A percentile compares a stretch with the other conserved stretches of the same genome.
Evolutionary conservation across 345 rosid genomes (phyloP).

Genomic region (Carallia pectinifolia): DNA sequence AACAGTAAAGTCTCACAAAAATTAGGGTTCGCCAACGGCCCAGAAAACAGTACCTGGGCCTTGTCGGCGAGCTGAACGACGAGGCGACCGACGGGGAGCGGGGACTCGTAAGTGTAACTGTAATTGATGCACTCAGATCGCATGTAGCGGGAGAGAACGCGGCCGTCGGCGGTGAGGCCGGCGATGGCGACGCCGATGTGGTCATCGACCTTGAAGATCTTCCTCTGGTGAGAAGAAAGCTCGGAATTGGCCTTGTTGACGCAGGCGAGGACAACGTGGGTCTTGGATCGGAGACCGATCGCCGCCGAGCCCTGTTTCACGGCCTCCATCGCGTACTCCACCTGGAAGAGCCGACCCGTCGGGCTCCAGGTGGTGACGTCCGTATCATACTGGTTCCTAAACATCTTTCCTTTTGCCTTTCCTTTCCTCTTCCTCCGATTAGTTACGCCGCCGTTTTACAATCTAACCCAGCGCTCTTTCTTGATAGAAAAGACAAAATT

Average conservation of each 20-base stretch:
- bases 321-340: slow-evolving; percentile 99
- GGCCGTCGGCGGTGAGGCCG: slow-evolving; percentile 97
- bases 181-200: slow-evolving; percentile 97
- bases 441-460: background rate
- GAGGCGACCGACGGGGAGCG: slow-evolving; percentile 92
- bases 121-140: slow-evolving; percentile 91
- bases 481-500: no score
- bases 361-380: slow-evolving; percentile 99
- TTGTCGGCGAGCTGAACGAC: slow-evolving; percentile 75
- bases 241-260: slow-evolving; percentile 92
- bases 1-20: background rate
- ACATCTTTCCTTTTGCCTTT: slow-evolving; percentile 37
- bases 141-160: slow-evolving; percentile 94
- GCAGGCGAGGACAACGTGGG: slow-evolving; percentile 87
- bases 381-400: slow-evolving; percentile 98
- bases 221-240: slow-evolving; percentile 96
- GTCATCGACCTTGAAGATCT: slow-evolving; percentile 98
- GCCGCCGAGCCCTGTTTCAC: slow-evolving; percentile 99
- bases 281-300: slow-evolving; percentile 96
- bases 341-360: slow-evolving; percentile 90
- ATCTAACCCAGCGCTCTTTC: background rate
- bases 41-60: slow-evolving; percentile 67
- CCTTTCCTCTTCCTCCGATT: slow-evolving; percentile 2
- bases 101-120: slow-evolving; percentile 84
- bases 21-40: background rate